Evolutionary conservation across 495 filamentous ascomycete genomes (phyloP).

Genomic region (Lentithecium fluviatile): DNA sequence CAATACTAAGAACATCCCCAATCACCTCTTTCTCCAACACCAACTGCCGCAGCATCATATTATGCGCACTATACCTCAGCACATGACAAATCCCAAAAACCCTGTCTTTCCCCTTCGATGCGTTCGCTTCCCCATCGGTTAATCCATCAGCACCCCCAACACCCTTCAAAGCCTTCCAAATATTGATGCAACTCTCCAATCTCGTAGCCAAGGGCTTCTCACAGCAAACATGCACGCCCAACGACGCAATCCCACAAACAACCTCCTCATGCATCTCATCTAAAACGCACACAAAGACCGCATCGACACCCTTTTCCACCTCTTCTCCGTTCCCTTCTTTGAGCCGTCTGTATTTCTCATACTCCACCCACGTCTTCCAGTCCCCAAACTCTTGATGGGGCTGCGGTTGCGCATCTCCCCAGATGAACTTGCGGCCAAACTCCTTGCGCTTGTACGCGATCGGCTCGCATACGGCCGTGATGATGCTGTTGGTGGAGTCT

Average conservation of each 20-base stretch:
- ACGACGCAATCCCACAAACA: constrained; percentile 63
- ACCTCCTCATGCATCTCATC: constrained; percentile 85
- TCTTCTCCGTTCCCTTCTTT: constrained; percentile 21
- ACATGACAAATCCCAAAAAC: constrained; percentile 75
- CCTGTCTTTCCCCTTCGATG: constrained; percentile 28
- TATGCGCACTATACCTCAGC: constrained; percentile 77
- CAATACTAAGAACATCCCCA: constrained; percentile 82
- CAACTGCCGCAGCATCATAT: constrained; percentile 75
- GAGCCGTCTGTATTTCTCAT: constrained; percentile 58
- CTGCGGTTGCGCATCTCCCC: constrained; percentile 50
- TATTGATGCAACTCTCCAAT: constrained; percentile 69
- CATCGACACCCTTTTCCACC: constrained; percentile 58
- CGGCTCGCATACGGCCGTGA: constrained; percentile 77
- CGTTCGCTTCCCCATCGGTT: constrained; percentile 37
- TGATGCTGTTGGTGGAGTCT: constrained; percentile 23
- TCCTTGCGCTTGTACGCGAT: constrained; percentile 68
- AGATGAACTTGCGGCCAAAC: constrained; percentile 68
- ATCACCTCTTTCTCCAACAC: constrained; percentile 69
- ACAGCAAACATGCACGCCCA: constrained; percentile 77
- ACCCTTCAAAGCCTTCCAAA: constrained; percentile 59
- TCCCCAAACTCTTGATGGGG: constrained; percentile 64
- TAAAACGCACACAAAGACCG: constrained; percentile 80
- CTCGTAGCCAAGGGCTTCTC: constrained; percentile 90
- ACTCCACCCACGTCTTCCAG: constrained; percentile 72
- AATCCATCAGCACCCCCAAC: constrained; percentile 7